phyloP scores from a whole-genome alignment of 352 stramenopile species.

The Saprolegnia parasitica region DNA sequence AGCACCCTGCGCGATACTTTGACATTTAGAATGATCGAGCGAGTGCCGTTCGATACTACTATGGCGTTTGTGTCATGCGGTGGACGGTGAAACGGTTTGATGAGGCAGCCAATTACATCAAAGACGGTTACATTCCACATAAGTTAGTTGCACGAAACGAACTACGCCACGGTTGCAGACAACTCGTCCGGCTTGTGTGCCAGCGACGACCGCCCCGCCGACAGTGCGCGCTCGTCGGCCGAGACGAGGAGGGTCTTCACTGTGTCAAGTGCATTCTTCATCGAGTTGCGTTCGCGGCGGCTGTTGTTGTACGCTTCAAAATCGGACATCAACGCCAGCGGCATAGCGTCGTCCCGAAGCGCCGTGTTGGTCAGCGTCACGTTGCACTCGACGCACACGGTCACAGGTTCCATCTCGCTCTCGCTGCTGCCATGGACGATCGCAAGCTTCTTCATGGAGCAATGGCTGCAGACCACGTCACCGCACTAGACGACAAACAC shows the following conservation, averaged over 20 bases:
- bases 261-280: neutral
- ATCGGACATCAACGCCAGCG: neutral
- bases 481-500: constrained; percentile 2
- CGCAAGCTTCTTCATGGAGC: neutral
- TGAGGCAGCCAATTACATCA: too few species aligned
- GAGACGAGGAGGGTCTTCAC: neutral
- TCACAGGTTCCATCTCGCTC: neutral
- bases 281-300: neutral
- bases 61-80: too few species aligned
- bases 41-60: too few species aligned
- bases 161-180: neutral
- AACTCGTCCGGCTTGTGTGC: neutral
- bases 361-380: neutral
- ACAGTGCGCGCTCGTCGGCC: neutral
- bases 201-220: neutral
- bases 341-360: neutral
- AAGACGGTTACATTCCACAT: too few species aligned
- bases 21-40: too few species aligned
- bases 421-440: neutral
- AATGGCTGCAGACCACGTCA: constrained; percentile 18
- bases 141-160: neutral
- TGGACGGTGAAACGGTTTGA: too few species aligned
- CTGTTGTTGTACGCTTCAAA: neutral
- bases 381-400: neutral
- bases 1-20: too few species aligned